phyloP scores from a whole-genome alignment of 257 asterid species.

The Schizonepeta tenuifolia region DNA sequence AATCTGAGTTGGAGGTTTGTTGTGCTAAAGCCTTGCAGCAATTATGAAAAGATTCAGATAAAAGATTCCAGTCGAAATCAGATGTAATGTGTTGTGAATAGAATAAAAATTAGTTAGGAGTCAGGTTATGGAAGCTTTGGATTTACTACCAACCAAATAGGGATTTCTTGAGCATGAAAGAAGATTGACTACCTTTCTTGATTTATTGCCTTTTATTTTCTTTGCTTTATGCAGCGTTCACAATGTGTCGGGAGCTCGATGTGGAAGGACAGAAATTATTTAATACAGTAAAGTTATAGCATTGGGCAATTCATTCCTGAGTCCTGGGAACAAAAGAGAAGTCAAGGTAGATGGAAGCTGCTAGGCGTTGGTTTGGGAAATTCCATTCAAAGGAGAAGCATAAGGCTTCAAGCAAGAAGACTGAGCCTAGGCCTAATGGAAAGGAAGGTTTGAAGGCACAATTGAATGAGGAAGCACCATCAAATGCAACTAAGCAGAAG shows the following conservation, averaged over 20 bases:
- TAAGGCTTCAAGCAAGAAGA: conserved; percentile 65
- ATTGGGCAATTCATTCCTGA: conserved; percentile 24
- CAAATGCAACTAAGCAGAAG: conserved; percentile 95
- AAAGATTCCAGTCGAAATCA: neutral
- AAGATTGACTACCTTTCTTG: conserved; percentile 29
- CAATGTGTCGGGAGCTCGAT: conserved; percentile 43
- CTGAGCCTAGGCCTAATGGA: conserved; percentile 59
- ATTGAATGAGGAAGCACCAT: conserved; percentile 71
- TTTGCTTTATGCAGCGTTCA: conserved; percentile 45
- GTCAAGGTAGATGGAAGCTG: conserved; percentile 59
- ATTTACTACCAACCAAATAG: conserved; percentile 25
- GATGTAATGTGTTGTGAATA: conserved; percentile 17
- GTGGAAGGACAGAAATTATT: conserved; percentile 35
- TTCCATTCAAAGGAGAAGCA: conserved; percentile 70
- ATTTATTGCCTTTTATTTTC: conserved; percentile 33
- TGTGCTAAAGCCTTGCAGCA: neutral
- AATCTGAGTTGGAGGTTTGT: conserved; percentile 22
- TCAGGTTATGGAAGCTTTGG: conserved; percentile 28
- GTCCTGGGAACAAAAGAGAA: conserved; percentile 39
- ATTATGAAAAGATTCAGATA: conserved; percentile 1
- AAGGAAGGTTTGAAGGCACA: conserved; percentile 67
- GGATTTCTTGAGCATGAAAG: conserved; percentile 24
- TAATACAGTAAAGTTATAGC: conserved; percentile 29
- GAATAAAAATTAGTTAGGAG: conserved; percentile 18
- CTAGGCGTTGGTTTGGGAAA: conserved; percentile 73